Evolutionary conservation across 495 filamentous ascomycete genomes (phyloP), one percentile per base, ranked within the genome.

Genomic region (Penicillium ochrochloron): DNA sequence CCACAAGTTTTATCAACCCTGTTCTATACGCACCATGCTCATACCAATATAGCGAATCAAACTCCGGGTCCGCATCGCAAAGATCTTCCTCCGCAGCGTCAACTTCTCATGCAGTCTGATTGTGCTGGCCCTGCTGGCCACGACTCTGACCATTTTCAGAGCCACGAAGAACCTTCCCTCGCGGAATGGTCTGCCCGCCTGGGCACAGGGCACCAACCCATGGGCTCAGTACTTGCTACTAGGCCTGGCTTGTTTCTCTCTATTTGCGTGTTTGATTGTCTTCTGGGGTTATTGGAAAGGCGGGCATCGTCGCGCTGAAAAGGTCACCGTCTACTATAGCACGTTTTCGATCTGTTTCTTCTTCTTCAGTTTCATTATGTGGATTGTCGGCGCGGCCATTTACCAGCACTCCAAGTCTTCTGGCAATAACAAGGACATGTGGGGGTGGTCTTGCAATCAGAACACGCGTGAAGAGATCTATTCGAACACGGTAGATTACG

Each of bases 41-140:
- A 69, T 29, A 14, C 9, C 53, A 9, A 31, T 27, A n/a, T 31
- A 98, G 94, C 92, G 90, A 86, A 85, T 96, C 74, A 99, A 99
- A 83, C 85, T 90, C 19, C 88, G 94, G 54, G 93, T 99, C 37
- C 89, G 95, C 15, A 84, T 97, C 71, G 96, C 94, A 63, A 99
- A 99, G 82, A 89, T 97, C 64, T 86, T 96, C 66, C 88, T 99
- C 34, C 90, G 95, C 65, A 88, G 92, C 58, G 89, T 97, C 76
- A 98, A 93, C 84, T 97, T 98, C 78, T 92, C 90, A 77, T 99
- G 95, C 83, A 93, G 90, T 81, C 83, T 97, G 56, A 97, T 99
- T 70, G 91, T 99, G 63, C 84, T 99, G 52, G 81, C 92, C 59
- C 91, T 99, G 80, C 79, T 99, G 54, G 86, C 89, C 5, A 84